Conservation (phyloP, 257 asterid species). For the Lycium ferocissimum region DNA sequence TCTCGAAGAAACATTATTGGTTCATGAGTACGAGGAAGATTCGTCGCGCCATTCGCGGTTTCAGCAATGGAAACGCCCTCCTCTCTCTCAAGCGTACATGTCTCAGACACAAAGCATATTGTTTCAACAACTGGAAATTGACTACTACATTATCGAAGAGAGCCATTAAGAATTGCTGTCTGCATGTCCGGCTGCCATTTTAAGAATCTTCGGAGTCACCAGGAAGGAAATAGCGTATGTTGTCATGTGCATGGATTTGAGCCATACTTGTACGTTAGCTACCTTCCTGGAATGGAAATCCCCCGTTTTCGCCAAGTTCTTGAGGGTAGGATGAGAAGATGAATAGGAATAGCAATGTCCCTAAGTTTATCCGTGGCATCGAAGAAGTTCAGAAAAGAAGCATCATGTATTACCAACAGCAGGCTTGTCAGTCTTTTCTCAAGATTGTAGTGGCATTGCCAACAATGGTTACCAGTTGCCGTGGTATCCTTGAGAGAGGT, state of each 20-base stretch:
- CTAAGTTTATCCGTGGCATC: constrained; percentile 74
- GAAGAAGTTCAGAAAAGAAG: constrained; percentile 84
- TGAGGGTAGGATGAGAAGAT: constrained; percentile 90
- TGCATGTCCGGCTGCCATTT: constrained; percentile 82
- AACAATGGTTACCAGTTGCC: constrained; percentile 94
- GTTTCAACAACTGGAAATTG: constrained; percentile 96
- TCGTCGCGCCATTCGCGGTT: constrained; percentile 60
- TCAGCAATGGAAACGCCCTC: constrained; percentile 83
- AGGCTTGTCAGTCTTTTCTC: constrained; percentile 79
- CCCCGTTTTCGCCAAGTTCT: constrained; percentile 86
- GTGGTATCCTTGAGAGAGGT: constrained; percentile 88
- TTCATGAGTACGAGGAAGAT: constrained; percentile 64
- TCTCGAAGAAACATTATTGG: constrained; percentile 79
- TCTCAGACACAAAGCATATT: constrained; percentile 61
- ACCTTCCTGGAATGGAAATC: constrained; percentile 95
- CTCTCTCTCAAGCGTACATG: constrained; percentile 54
- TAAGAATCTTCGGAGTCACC: constrained; percentile 91
- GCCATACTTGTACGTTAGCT: constrained; percentile 88
- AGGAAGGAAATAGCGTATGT: constrained; percentile 97
- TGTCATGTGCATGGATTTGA: constrained; percentile 94
- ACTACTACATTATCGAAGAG: constrained; percentile 82
- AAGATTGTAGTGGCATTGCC: constrained; percentile 97
- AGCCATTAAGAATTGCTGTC: constrained; percentile 72
- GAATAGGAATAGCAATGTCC: constrained; percentile 70
- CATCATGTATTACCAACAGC: constrained; percentile 93